phyloP scores from a whole-genome alignment of 2,329 filamentous ascomycete species.

The Cyclaneusma minus region DNA sequence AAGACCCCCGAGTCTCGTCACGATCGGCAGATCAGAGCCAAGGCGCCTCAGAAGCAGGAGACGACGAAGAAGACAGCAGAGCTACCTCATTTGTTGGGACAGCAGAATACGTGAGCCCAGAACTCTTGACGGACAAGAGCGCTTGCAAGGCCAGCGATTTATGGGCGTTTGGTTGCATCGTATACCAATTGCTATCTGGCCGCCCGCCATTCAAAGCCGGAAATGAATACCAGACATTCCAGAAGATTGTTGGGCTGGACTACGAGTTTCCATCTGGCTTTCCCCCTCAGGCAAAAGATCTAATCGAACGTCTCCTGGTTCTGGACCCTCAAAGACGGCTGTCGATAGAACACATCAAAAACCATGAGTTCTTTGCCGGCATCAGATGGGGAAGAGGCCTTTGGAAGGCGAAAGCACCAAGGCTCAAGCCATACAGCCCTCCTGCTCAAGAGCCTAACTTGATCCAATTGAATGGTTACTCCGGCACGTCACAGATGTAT shows the following conservation, averaged over 20 bases:
- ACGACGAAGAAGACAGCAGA: conserved; percentile 45
- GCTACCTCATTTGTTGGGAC: conserved; percentile 95
- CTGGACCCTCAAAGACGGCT: conserved; percentile 72
- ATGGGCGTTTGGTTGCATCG: conserved; percentile 97
- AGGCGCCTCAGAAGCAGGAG: conserved; percentile 20
- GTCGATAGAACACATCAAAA: conserved; percentile 91
- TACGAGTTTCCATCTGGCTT: conserved; percentile 89
- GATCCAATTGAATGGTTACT: conserved; percentile 54
- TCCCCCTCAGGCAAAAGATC: conserved; percentile 68
- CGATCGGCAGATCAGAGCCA: conserved; percentile 9
- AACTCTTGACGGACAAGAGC: conserved; percentile 90
- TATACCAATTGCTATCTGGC: conserved; percentile 93
- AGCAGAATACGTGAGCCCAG: conserved; percentile 94
- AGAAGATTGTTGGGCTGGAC: conserved; percentile 90
- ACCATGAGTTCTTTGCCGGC: conserved; percentile 87
- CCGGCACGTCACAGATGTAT: conserved; percentile 13
- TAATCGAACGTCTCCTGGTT: conserved; percentile 81
- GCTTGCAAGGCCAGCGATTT: conserved; percentile 95
- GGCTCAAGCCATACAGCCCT: conserved; percentile 70
- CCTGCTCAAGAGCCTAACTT: conserved; percentile 57
- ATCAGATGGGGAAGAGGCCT: conserved; percentile 68
- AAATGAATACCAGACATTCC: conserved; percentile 94
- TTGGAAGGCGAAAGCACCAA: conserved; percentile 82
- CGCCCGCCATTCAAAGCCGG: conserved; percentile 89
- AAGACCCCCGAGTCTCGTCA: conserved; percentile 31